Evolutionary conservation across 805 yeast genomes (phyloP), one percentile per base, ranked within the genome.

Genomic region (Zygotorulaspora florentina): DNA sequence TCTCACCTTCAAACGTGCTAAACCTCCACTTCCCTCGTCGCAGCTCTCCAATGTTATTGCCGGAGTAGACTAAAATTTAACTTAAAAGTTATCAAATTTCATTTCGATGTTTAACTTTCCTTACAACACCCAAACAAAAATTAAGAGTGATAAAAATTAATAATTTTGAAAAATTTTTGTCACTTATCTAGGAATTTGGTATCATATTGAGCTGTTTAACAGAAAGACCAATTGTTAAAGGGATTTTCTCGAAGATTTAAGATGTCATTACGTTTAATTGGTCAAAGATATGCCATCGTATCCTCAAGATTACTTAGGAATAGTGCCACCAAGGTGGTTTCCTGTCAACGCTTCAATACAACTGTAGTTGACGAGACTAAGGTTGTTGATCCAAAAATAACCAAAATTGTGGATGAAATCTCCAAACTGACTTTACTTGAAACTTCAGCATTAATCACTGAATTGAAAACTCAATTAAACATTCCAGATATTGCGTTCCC

Each of bases 401-500:
- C 83, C 38, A 69, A 80, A 45, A 90, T 93, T 58, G 99, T 93
- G 45, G 93, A 87, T 62, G 86, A 87, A 62, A 93, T 93, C 65
- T 81, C 97, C 43, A 79, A 85, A 57, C 77, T 93, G 66, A 89
- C 95, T n/a, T 77, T 93, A 46, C 75, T 90, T 63, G 99, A 93
- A 73, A 91, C 98, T 17, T 83, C 96, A n/a, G 68, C 83, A 25
- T 79, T 93, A 64, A 86, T 93, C 52, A 66, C 80, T 33, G 96
- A 87, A 62, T 75, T 87, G 66, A 83, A 83, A 71, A 72, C 82
- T 37, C 83, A 83, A 64, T 81, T 93, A 59, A 89, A 93, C 72
- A 93, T 93, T 56, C 87, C 97, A 54, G 99, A 93, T 66, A 88
- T 90, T 58, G 78, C 96, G 3, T 77, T 87, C 70, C 91, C 96